Evolutionary conservation across 495 filamentous ascomycete species (phyloP), one percentile per base, ranked within the genome.

Genomic region (Thozetella sp.): DNA sequence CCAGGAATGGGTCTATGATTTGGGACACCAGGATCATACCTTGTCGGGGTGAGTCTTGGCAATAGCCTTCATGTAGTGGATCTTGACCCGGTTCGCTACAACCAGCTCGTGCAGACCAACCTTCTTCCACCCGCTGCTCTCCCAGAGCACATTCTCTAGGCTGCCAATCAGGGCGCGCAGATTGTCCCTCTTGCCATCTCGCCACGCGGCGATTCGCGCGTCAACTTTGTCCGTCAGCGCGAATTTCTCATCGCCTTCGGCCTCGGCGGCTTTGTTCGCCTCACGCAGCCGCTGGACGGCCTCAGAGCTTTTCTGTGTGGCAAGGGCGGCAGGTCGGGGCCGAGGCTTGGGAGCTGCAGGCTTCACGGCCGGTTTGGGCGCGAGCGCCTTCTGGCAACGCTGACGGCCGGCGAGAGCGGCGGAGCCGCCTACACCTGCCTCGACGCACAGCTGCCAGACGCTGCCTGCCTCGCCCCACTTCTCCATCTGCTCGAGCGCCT

Each of bases 1-100:
- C 22, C 20, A 23, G 13, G n/a, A 25, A 30, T 6, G 20, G 52
- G 12, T n/a, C 51, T 62, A 53, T 25, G 27, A 27, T 56, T 37
- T 11, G 9, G 23, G 25, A 56, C 61, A 77, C 86, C n/a, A n/a
- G n/a, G n/a, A n/a, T n/a, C n/a, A 72, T 79, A 97, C 95, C 88
- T 99, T 99, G 72, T 99, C 95, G 60, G 95, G 95, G 82, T 99
- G 95, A 63, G 95, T 93, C 83, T 97, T 98, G 4, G 87, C 90
- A 86, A 99, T 97, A 3, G 92, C 95, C 84, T 96, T 97, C 95
- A 99, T 98, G 67, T 99, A 99, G 57, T 90, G 83, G 56, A 98
- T 86, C 86, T 99, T 99, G 53, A 97, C 95, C 82, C 91, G 96
- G 51, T 88, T 88, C 45, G 93, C 87, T 79, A 96, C 78, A 37